Conservation (phyloP, 2,329 filamentous ascomycete genomes). For the Thielaviopsis ethacetica region DNA sequence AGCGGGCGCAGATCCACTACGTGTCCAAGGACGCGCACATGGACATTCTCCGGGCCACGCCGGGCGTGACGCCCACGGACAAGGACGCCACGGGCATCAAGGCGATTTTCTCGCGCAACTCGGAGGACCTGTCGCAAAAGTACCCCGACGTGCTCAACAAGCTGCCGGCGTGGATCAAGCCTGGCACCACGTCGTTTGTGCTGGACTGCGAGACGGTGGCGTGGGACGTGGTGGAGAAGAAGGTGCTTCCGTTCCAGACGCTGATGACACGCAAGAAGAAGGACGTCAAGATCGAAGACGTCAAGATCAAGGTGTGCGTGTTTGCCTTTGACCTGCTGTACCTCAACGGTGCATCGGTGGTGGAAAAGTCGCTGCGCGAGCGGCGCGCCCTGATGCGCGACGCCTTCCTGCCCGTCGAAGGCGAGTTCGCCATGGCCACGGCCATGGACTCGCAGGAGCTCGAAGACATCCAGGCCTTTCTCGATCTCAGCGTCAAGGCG, state of each 20-base stretch:
- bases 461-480: constrained; percentile 79
- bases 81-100: constrained; percentile 49
- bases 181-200: constrained; percentile 84
- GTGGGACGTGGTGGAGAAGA: constrained; percentile 90
- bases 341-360: constrained; percentile 77
- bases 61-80: constrained; percentile 45
- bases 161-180: constrained; percentile 75
- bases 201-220: constrained; percentile 97
- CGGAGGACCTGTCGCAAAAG: constrained; percentile 91
- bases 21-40: constrained; percentile 65
- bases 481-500: constrained; percentile 90
- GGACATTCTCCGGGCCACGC: constrained; percentile 46
- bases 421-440: constrained; percentile 82
- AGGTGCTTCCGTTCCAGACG: constrained; percentile 91
- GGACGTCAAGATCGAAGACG: constrained; percentile 86
- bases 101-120: constrained; percentile 94
- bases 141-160: constrained; percentile 91
- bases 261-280: constrained; percentile 97
- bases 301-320: constrained; percentile 92
- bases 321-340: constrained; percentile 94
- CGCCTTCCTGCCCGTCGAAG: constrained; percentile 64
- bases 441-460: constrained; percentile 75
- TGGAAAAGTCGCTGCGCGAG: constrained; percentile 73
- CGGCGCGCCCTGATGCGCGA: constrained; percentile 57
- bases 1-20: constrained; percentile 96